Conservation (phyloP, 106 monocot genomes). For the Amphibolis antarctica region DNA sequence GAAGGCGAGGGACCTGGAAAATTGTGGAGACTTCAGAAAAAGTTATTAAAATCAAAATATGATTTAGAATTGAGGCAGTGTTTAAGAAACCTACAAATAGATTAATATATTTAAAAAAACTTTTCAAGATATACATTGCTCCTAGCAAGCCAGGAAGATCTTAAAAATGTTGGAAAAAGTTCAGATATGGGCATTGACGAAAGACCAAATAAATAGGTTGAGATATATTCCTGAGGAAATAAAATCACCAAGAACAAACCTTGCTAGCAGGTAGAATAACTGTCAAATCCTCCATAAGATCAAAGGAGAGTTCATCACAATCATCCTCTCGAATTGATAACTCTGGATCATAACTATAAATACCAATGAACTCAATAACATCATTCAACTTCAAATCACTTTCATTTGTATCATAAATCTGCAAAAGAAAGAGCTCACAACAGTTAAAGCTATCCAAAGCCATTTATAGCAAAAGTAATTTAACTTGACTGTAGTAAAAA, state of each 20-base stretch:
- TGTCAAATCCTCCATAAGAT: conserved; percentile 65
- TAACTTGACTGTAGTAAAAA: not conserved
- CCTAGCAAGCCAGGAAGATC: no score
- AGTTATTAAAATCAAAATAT: no score
- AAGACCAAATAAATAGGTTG: not conserved
- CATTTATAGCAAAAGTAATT: not conserved
- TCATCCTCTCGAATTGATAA: conserved; percentile 32
- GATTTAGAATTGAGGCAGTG: no score
- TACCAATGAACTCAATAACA: conserved; percentile 81
- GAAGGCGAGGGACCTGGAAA: conserved; percentile 79
- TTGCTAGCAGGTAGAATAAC: conserved; percentile 72
- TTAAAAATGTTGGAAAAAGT: no score
- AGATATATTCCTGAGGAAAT: not conserved
- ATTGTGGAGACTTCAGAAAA: not conserved
- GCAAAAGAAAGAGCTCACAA: conserved; percentile 10
- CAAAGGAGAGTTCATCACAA: conserved; percentile 43
- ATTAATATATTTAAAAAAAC: no score
- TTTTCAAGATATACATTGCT: no score
- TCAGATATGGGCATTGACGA: no score
- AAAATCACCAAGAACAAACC: conserved; percentile 22
- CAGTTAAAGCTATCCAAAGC: not conserved
- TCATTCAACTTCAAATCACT: conserved; percentile 79
- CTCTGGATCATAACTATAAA: conserved; percentile 89
- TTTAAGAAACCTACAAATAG: no score
- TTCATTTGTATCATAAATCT: conserved; percentile 81